Evolutionary conservation across 768 basidiomycete genomes (phyloP).

Genomic region (Lactifluus pinguis): DNA sequence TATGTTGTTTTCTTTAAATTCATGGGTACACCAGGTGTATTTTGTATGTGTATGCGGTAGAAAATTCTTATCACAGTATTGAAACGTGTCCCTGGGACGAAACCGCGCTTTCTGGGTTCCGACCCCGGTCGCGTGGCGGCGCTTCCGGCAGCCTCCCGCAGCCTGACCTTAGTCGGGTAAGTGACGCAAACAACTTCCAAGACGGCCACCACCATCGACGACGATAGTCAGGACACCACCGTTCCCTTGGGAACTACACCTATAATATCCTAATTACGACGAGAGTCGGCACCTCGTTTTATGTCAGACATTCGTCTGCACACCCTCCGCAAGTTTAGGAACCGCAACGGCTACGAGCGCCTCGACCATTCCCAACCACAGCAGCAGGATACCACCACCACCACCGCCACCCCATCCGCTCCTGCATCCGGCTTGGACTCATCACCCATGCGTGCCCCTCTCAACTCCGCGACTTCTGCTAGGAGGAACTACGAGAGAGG

Average conservation of each 20-base stretch:
- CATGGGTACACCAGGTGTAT: too few species aligned
- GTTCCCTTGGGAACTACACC: neutral
- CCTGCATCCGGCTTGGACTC: slow-evolving; percentile 1
- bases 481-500: slow-evolving; percentile 5
- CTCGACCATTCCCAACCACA: slow-evolving; percentile 1
- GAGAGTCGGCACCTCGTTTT: slow-evolving; percentile 9
- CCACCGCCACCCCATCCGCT: neutral
- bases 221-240: neutral
- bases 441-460: slow-evolving; percentile 11
- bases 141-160: neutral
- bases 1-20: too few species aligned
- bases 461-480: slow-evolving; percentile 1
- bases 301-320: slow-evolving; percentile 19
- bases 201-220: neutral
- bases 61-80: too few species aligned
- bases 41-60: too few species aligned
- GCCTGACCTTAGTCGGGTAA: neutral
- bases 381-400: neutral
- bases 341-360: slow-evolving; percentile 7
- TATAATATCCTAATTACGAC: neutral
- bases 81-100: too few species aligned
- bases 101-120: neutral
- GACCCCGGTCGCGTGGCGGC: neutral
- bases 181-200: neutral
- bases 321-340: slow-evolving; percentile 4